phyloP scores from a whole-genome alignment of 257 asterid species.

The Solanum sitiens region DNA sequence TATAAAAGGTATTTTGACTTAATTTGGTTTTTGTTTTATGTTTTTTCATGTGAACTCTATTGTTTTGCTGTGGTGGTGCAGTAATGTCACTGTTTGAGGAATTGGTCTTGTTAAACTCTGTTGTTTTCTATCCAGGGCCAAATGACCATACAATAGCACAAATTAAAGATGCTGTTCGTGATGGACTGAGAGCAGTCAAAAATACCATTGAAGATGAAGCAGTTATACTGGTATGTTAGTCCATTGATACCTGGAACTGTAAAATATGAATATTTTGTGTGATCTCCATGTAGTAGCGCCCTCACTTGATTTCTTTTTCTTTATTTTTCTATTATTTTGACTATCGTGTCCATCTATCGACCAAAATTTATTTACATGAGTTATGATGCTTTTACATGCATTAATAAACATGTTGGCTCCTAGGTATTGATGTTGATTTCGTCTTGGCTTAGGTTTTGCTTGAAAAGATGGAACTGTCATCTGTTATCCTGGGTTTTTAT shows the following conservation, averaged over 20 bases:
- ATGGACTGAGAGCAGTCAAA: constrained; percentile 90
- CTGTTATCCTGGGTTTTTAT: neutral
- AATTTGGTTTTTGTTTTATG: neutral
- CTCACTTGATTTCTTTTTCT: neutral
- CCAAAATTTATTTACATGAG: neutral
- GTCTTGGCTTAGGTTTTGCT: neutral
- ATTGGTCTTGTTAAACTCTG: constrained; percentile 1
- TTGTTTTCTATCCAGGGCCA: constrained; percentile 48
- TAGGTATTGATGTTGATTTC: neutral
- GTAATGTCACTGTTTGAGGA: neutral
- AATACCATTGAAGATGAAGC: constrained; percentile 97
- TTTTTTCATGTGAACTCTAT: neutral
- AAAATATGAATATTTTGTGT: neutral
- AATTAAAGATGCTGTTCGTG: constrained; percentile 98
- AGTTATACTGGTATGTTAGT: constrained; percentile 58
- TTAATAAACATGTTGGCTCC: neutral
- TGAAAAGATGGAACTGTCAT: neutral
- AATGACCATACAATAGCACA: constrained; percentile 99
- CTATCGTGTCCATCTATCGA: neutral
- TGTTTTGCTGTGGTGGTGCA: neutral
- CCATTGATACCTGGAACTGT: neutral
- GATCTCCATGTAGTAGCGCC: neutral
- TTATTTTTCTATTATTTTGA: neutral
- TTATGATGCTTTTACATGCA: neutral
- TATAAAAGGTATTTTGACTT: constrained; percentile 59